Percentiles rank a stretch among this genome's conserved stretches.
These are phyloP conservation scores for Sporothrix curviconia DNA, from an alignment of 2,329 filamentous ascomycete species.

Conservation along the genomic window DNA sequence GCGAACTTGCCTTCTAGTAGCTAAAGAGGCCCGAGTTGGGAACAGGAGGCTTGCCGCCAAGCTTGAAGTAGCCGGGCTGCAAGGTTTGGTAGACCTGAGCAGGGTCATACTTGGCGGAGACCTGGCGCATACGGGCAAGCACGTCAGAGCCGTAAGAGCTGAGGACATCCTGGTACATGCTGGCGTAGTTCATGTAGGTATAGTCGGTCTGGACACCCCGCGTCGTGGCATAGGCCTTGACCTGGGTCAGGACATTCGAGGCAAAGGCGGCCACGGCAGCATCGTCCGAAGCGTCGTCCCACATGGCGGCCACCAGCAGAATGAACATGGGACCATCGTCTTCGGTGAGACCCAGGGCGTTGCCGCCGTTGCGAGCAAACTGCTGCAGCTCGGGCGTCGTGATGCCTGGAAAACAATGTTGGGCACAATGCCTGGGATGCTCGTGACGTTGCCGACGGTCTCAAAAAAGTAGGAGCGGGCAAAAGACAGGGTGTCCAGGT, in stretches of 20 bases:
- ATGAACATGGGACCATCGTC: neutral
- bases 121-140: conserved; percentile 24
- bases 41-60: neutral
- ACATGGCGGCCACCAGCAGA: conserved; percentile 20
- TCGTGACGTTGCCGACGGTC: conserved; percentile 5
- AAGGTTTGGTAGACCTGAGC: conserved; percentile 29
- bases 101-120: conserved; percentile 30
- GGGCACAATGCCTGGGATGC: neutral
- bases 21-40: conserved; percentile 4
- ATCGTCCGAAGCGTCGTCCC: conserved; percentile 26
- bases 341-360: conserved; percentile 32
- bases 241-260: conserved; percentile 21
- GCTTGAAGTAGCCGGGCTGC: conserved; percentile 26
- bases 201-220: conserved; percentile 28
- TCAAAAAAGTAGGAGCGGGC: conserved; percentile 9
- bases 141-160: conserved; percentile 34
- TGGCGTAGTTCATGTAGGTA: conserved; percentile 40
- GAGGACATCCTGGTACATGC: conserved; percentile 32
- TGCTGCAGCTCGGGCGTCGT: conserved; percentile 24
- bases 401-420: conserved; percentile 13
- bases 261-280: conserved; percentile 23
- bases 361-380: conserved; percentile 33
- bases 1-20: too few relatives aligned
- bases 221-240: conserved; percentile 25
- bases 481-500: conserved; percentile 13